Conservation (phyloP, 2,329 filamentous ascomycete genomes). For the Massarina eburnea region DNA sequence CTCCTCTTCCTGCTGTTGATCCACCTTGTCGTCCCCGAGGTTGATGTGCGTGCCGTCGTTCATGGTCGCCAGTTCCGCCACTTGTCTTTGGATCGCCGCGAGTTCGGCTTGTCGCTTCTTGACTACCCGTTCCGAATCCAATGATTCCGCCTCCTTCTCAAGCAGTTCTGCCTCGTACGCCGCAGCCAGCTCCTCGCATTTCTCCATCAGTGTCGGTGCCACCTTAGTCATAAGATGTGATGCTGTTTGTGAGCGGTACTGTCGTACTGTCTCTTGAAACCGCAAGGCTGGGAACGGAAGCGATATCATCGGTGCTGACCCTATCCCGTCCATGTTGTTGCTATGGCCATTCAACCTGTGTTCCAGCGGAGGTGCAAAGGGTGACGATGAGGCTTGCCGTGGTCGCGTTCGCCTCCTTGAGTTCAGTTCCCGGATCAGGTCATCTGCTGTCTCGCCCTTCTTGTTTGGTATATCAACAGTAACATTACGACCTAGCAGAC, state of each 20-base stretch:
- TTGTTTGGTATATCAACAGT: conserved; percentile 80
- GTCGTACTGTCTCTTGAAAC: conserved; percentile 21
- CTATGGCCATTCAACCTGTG: conserved; percentile 35
- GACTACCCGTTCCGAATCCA: conserved; percentile 51
- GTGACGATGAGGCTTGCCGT: conserved; percentile 74
- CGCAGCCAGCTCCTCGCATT: conserved; percentile 46
- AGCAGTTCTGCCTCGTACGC: conserved; percentile 73
- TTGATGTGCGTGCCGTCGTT: conserved; percentile 30
- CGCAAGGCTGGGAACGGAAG: conserved; percentile 26
- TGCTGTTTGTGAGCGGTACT: conserved; percentile 50
- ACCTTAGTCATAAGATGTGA: conserved; percentile 65
- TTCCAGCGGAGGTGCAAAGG: conserved; percentile 47
- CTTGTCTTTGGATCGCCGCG: conserved; percentile 60
- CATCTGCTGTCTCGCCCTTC: conserved; percentile 79
- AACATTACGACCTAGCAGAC: conserved; percentile 74
- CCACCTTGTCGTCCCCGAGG: conserved; percentile 40
- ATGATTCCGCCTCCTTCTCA: conserved; percentile 63
- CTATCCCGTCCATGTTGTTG: conserved; percentile 19
- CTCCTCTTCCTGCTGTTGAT: conserved; percentile 37
- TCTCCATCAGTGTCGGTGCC: conserved; percentile 56
- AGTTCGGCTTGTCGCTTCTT: conserved; percentile 69
- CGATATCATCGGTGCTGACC: conserved; percentile 23
- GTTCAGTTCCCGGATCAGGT: conserved; percentile 76
- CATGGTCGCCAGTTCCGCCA: conserved; percentile 53
- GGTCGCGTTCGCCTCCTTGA: conserved; percentile 63